Evolutionary conservation across 1,284 basidiomycete species (phyloP).

Genomic region (Boletus sp.): DNA sequence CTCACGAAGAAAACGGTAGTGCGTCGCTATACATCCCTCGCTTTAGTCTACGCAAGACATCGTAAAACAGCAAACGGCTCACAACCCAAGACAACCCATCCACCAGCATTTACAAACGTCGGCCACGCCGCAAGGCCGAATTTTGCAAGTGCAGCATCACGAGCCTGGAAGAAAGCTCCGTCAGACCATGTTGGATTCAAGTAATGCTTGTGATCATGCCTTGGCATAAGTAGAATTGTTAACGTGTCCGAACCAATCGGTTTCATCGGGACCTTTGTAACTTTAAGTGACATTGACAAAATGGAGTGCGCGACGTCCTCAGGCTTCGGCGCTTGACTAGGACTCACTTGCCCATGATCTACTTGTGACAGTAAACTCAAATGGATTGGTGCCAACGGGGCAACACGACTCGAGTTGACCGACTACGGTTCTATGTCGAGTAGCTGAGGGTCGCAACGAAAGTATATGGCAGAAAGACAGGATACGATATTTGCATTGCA

Average conservation of each 20-base stretch:
- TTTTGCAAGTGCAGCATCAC: slow-evolving; percentile 44
- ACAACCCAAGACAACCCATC: slow-evolving; percentile 71
- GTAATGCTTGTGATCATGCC: slow-evolving; percentile 34
- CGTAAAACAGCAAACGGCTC: neutral
- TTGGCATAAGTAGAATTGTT: slow-evolving; percentile 75
- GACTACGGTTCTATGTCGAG: slow-evolving; percentile 41
- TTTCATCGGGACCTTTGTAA: slow-evolving; percentile 58
- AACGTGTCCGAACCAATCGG: slow-evolving; percentile 67
- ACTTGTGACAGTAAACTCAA: slow-evolving; percentile 42
- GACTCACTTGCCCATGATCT: slow-evolving; percentile 58
- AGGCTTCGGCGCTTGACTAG: neutral
- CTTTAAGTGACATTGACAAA: slow-evolving; percentile 2
- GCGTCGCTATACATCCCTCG: slow-evolving; percentile 47
- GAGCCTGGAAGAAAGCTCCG: slow-evolving; percentile 25
- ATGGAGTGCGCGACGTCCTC: neutral
- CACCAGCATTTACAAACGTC: slow-evolving; percentile 60
- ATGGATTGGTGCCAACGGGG: slow-evolving; percentile 56
- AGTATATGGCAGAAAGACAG: slow-evolving; percentile 11
- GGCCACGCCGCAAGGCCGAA: slow-evolving; percentile 53
- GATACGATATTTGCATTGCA: slow-evolving; percentile 19
- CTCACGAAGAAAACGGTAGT: slow-evolving; percentile 72
- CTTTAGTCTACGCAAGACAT: neutral
- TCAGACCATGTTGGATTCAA: neutral
- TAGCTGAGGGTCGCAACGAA: slow-evolving; percentile 38
- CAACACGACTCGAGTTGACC: slow-evolving; percentile 45